These are phyloP conservation scores for Gamsiella multidivaricata DNA, from an alignment of 192 early-diverging fungal species.

Conservation along the genomic window DNA sequence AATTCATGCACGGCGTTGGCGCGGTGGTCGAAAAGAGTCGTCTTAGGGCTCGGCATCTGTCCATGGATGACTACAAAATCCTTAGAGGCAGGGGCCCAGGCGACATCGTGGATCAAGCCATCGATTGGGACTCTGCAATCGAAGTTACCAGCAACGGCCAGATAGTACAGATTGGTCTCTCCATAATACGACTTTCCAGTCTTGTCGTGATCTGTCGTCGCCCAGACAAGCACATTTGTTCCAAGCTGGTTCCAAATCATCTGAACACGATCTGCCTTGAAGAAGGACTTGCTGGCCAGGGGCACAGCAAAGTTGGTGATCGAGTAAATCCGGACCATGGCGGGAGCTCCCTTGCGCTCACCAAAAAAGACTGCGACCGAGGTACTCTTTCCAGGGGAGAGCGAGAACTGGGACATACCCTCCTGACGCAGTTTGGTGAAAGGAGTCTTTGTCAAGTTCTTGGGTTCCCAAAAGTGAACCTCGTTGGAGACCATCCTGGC, in stretches of 20 bases:
- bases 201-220: slow-evolving; percentile 95
- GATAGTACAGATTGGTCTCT: slow-evolving; percentile 92
- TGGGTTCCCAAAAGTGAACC: slow-evolving; percentile 87
- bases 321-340: slow-evolving; percentile 87
- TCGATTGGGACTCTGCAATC: slow-evolving; percentile 89
- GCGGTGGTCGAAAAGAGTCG: slow-evolving; percentile 93
- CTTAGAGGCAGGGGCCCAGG: slow-evolving; percentile 95
- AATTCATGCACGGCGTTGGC: slow-evolving; percentile 87
- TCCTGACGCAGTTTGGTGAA: slow-evolving; percentile 75
- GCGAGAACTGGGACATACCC: slow-evolving; percentile 83
- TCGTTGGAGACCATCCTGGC: slow-evolving; percentile 88
- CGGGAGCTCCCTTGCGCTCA: slow-evolving; percentile 85
- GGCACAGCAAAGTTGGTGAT: slow-evolving; percentile 78
- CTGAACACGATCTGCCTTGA: slow-evolving; percentile 91
- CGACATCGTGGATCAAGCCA: slow-evolving; percentile 95
- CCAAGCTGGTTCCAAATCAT: slow-evolving; percentile 95
- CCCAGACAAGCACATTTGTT: slow-evolving; percentile 89
- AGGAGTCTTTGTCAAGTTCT: slow-evolving; percentile 66
- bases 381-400: slow-evolving; percentile 87
- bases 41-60: slow-evolving; percentile 75
- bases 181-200: slow-evolving; percentile 98
- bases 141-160: slow-evolving; percentile 91
- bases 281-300: slow-evolving; percentile 93
- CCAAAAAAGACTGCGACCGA: slow-evolving; percentile 93
- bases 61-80: slow-evolving; percentile 98